phyloP scores from a whole-genome alignment of 2,329 filamentous ascomycete genomes.

The Dactylella cylindrospora region DNA sequence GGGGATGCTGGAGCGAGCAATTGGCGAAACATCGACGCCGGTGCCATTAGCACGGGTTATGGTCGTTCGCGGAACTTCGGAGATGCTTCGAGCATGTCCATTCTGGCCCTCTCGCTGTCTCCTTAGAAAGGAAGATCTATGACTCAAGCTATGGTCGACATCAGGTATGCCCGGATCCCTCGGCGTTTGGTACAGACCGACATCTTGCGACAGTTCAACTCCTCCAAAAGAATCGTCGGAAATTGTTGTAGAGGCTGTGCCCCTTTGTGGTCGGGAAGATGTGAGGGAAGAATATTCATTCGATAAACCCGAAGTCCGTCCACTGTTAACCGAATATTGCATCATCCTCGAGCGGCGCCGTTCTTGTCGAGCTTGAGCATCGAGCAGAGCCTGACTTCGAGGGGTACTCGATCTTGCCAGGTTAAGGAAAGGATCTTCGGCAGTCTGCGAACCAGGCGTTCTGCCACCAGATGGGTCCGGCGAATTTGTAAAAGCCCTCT shows the following conservation, averaged over 20 bases:
- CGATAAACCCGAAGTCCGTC: constrained; percentile 44
- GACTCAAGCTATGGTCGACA: constrained; percentile 24
- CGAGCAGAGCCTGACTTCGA: constrained; percentile 35
- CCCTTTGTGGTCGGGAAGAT: constrained; percentile 17
- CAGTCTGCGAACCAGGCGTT: constrained; percentile 24
- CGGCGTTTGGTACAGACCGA: constrained; percentile 26
- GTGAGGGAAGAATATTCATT: constrained; percentile 34
- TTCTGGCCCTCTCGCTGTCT: constrained; percentile 30
- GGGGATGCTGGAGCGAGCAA: constrained; percentile 36
- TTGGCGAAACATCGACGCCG: constrained; percentile 27
- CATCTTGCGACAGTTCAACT: constrained; percentile 30
- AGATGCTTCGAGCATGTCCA: constrained; percentile 36
- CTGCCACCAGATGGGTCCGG: constrained; percentile 15
- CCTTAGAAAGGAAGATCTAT: constrained; percentile 32
- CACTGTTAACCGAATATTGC: constrained; percentile 43
- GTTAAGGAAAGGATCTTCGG: constrained; percentile 48
- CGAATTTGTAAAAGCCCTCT: constrained; percentile 21
- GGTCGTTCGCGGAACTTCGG: constrained; percentile 39
- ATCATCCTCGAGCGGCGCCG: constrained; percentile 37
- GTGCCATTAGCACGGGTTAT: constrained; percentile 41
- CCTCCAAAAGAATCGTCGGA: constrained; percentile 36
- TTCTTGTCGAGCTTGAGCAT: constrained; percentile 38
- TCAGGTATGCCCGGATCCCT: constrained; percentile 12
- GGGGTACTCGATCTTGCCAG: constrained; percentile 47
- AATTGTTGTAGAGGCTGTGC: constrained; percentile 34